These are phyloP conservation scores for Lachnellula arida DNA, from an alignment of 2,329 filamentous ascomycete genomes.

Conservation along the genomic window DNA sequence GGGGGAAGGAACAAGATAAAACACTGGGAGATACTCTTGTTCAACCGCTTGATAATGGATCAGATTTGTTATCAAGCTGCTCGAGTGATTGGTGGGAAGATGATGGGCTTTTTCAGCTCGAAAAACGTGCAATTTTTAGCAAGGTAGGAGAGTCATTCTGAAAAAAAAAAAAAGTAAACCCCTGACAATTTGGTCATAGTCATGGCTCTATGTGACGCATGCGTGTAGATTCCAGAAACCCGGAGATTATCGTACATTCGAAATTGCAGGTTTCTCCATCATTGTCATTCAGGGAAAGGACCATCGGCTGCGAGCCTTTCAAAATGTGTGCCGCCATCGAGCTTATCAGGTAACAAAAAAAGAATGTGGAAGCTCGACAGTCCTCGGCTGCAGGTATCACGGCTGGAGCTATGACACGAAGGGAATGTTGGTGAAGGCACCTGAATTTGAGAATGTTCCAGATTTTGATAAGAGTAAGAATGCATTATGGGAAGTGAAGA, in stretches of 20 bases:
- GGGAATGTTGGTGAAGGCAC: conserved; percentile 28
- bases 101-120: conserved; percentile 22
- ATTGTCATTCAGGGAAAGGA: conserved; percentile 29
- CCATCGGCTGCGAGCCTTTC: conserved; percentile 23
- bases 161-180: background rate
- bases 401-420: conserved; percentile 29
- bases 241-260: conserved; percentile 29
- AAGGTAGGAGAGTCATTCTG: conserved; percentile 15
- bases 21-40: background rate
- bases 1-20: background rate
- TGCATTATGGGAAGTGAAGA: conserved; percentile 25
- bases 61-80: background rate
- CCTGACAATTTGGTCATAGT: conserved; percentile 6
- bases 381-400: conserved; percentile 30
- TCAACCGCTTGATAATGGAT: background rate
- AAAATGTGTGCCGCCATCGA: conserved; percentile 30
- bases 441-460: conserved; percentile 27
- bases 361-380: conserved; percentile 24
- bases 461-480: conserved; percentile 27
- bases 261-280: conserved; percentile 25
- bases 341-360: conserved; percentile 29
- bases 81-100: conserved; percentile 19
- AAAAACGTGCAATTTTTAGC: conserved; percentile 27
- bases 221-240: conserved; percentile 24
- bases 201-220: conserved; percentile 27